phyloP scores from a whole-genome alignment of 345 rosid genomes.

The Iberis pinnata region DNA sequence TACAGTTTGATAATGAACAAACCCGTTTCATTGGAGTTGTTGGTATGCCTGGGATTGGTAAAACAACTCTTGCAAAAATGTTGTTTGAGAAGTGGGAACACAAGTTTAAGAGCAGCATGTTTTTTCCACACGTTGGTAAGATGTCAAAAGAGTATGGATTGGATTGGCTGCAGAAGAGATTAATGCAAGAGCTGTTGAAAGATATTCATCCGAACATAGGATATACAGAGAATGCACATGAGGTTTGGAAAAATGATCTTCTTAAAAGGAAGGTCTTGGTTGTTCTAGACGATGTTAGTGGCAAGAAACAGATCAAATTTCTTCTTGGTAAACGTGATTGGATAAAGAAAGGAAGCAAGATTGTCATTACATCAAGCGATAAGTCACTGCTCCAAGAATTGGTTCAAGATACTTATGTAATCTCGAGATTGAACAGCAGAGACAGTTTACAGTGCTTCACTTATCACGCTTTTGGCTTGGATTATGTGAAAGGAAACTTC shows the following conservation, averaged over 20 bases:
- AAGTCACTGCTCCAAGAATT: background rate
- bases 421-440: background rate
- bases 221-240: background rate
- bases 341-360: constrained; percentile 7
- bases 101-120: background rate
- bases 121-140: background rate
- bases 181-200: background rate
- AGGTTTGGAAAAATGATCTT: background rate
- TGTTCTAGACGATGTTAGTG: constrained; percentile 4
- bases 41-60: constrained; percentile 1
- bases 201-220: background rate
- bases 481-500: background rate
- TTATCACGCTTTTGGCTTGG: background rate
- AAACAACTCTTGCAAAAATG: background rate
- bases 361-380: constrained; percentile 1
- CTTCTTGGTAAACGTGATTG: background rate
- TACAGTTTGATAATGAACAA: background rate
- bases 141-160: background rate
- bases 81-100: background rate
- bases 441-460: background rate
- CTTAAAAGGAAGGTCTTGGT: background rate
- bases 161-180: background rate
- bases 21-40: background rate
- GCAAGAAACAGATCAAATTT: background rate
- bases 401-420: background rate